phyloP scores from a whole-genome alignment of 257 asterid species.

The Solanum megistacrolobum region DNA sequence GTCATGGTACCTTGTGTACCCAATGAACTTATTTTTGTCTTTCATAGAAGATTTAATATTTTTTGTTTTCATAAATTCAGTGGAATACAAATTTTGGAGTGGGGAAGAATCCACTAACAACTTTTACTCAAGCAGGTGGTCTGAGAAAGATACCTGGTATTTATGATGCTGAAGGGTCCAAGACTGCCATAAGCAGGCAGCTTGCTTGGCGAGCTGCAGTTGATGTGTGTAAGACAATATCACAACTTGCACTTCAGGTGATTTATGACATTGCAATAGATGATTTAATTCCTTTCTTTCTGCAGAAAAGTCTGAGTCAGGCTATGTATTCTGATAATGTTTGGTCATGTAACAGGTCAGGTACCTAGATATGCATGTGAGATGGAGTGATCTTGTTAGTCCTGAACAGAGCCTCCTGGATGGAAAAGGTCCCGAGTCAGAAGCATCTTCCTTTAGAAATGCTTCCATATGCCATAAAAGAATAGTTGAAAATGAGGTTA shows the following conservation, averaged over 20 bases:
- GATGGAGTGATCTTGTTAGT: conserved; percentile 73
- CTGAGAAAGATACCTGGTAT: conserved; percentile 38
- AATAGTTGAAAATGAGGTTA: conserved; percentile 31
- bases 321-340: not conserved
- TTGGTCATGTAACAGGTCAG: conserved; percentile 51
- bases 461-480: conserved; percentile 55
- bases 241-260: conserved; percentile 89
- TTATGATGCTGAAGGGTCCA: conserved; percentile 43
- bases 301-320: not conserved
- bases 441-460: conserved; percentile 71
- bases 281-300: not conserved
- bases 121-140: conserved; percentile 48
- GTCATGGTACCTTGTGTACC: conserved; percentile 41
- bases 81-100: not conserved
- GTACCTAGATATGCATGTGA: conserved; percentile 58
- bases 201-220: conserved; percentile 80
- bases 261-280: not conserved
- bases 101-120: not conserved
- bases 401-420: conserved; percentile 51
- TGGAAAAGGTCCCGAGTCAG: conserved; percentile 59
- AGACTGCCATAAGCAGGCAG: conserved; percentile 56
- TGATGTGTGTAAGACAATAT: conserved; percentile 48
- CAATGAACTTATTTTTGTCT: not conserved
- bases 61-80: not conserved
- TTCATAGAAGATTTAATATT: not conserved